A percentile compares a stretch with the other conserved stretches of the same genome.
Conservation (phyloP, 2,329 filamentous ascomycete genomes). For the Cladorrhinum sp. region DNA sequence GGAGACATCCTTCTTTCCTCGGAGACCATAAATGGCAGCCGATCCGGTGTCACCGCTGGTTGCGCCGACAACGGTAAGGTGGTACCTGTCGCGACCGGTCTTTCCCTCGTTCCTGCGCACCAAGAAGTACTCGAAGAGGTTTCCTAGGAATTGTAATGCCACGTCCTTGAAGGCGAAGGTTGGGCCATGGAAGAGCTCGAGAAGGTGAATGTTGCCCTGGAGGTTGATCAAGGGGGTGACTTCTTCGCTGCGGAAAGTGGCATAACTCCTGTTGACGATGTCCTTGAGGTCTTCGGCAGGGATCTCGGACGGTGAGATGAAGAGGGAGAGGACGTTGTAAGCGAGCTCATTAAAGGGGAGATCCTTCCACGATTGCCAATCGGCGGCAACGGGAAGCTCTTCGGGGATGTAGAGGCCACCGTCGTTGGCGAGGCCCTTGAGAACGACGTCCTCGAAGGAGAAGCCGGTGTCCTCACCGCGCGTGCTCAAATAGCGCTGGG, state of each 20-base stretch:
- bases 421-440: slow-evolving; percentile 83
- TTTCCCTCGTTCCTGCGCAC: slow-evolving; percentile 70
- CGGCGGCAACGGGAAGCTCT: slow-evolving; percentile 58
- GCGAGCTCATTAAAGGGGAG: slow-evolving; percentile 79
- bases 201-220: slow-evolving; percentile 73
- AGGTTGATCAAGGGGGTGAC: slow-evolving; percentile 79
- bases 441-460: slow-evolving; percentile 85
- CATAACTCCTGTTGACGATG: slow-evolving; percentile 82
- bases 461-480: slow-evolving; percentile 54
- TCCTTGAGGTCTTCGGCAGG: slow-evolving; percentile 73
- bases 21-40: slow-evolving; percentile 90
- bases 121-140: slow-evolving; percentile 88
- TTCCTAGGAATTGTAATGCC: slow-evolving; percentile 91
- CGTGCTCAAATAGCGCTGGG: slow-evolving; percentile 51
- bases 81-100: slow-evolving; percentile 64
- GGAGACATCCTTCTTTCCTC: slow-evolving; percentile 94
- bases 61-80: slow-evolving; percentile 81
- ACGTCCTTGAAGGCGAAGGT: slow-evolving; percentile 96
- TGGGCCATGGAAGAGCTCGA: slow-evolving; percentile 95
- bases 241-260: slow-evolving; percentile 78
- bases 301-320: slow-evolving; percentile 82
- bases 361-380: slow-evolving; percentile 66
- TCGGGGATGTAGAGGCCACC: slow-evolving; percentile 89
- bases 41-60: slow-evolving; percentile 86
- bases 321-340: slow-evolving; percentile 80